Base-by-base conservation (phyloP, 2,329 filamentous ascomycete genomes). In the Elsinoe necatrix region DNA sequence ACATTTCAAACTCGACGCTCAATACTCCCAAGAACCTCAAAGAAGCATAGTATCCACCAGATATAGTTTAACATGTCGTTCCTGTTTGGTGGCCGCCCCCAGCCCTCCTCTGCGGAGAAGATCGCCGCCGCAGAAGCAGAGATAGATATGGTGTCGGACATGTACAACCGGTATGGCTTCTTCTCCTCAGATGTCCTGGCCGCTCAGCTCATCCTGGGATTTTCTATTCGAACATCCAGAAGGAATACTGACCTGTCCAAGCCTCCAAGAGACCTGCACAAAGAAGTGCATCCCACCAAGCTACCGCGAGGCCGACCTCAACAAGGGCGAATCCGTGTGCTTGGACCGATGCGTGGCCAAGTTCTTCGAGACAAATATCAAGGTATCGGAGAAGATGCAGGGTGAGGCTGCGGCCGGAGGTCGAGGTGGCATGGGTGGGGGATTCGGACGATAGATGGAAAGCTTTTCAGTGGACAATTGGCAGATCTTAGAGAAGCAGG, bases 261-360 rank as follows among this genome's bases (percentile, higher is more conserved):
- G 67, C 64, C 82, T 97, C 62, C 85, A 89, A 68, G 84, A 89
- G 73, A 87, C 89, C 61, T 98, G 93, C 82, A 84, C 87, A 64
- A 84, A 86, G 71, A 98, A 98, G 79, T 98, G 93, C 76, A 82
- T 98, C 65, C 92, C 92, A 61, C 80, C 77, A 68, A 84, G 92
- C 67, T 98, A 97, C 83, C 89, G 90, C 72, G 93, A 98, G 78
- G 84, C 82, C 72, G 92, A 98, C 66, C 84, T 98, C 68, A 95
- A 96, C 83, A 98, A 98, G 79, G 95, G 91, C 80, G 93, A 98
- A 76, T 90, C 87, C 65, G 93, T 98, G 66, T 98, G 95, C 78
- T 84, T 98, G 65, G 93, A 98, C 77, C 89, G 93, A 68, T 98
- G 95, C 76, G 88, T 95, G 58, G 82, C 87, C 69, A 98, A 98